These are phyloP conservation scores for Ceratonia siliqua DNA, from an alignment of 306 rosid species.

Conservation along the genomic window DNA sequence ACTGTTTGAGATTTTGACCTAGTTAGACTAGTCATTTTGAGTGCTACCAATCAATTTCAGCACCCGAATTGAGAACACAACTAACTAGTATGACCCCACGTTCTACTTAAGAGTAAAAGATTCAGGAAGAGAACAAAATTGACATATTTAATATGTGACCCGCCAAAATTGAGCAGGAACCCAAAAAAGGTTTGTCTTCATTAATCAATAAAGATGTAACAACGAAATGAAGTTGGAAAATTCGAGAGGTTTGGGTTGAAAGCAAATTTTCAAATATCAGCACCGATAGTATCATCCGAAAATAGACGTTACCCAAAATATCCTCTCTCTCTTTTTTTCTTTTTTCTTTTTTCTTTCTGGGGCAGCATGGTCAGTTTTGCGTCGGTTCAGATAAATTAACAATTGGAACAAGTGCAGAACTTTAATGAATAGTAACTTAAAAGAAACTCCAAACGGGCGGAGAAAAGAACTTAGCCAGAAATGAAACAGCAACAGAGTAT, in stretches of 20 bases:
- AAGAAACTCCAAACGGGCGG: not conserved
- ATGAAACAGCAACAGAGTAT: not conserved
- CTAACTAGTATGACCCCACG: conserved; percentile 10
- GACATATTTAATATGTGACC: not conserved
- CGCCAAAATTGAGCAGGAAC: not conserved
- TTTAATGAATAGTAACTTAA: not conserved
- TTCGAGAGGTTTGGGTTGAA: not conserved
- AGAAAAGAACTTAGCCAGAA: not conserved
- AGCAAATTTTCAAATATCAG: not conserved
- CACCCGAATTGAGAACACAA: not conserved
- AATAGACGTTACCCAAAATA: too few species aligned
- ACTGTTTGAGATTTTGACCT: conserved; percentile 21
- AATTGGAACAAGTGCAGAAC: not conserved
- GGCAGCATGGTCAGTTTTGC: too few species aligned
- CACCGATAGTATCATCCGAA: not conserved
- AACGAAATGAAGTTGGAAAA: not conserved
- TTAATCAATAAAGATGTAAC: not conserved
- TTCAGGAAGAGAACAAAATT: conserved; percentile 12
- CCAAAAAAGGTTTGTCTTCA: not conserved
- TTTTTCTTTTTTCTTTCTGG: too few species aligned
- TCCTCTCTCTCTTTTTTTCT: too few species aligned
- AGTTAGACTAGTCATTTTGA: conserved; percentile 15
- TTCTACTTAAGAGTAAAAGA: not conserved
- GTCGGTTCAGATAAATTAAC: not conserved
- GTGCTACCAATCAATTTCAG: not conserved